Evolutionary conservation across 108 stramenopile species (phyloP), one percentile per base, ranked within the genome.

Genomic region (Discostella stelligeroides): DNA sequence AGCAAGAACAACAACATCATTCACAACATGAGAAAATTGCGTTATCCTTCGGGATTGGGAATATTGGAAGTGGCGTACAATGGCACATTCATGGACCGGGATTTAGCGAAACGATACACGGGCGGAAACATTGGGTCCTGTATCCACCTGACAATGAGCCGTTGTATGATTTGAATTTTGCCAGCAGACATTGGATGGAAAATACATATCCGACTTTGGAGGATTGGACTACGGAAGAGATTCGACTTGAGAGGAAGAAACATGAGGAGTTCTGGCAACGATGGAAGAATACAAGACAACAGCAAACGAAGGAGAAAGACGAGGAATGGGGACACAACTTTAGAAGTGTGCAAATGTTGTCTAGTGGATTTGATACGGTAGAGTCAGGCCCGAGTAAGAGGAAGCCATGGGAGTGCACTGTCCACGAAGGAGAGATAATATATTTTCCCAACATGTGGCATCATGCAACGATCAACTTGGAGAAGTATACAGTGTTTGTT

Each of bases 381-480:
- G n/a, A n/a, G n/a, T n/a, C n/a, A n/a, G n/a, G 60, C n/a, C 30
- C 21, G 21, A 59, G 71, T 9, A 65, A 71, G 3, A 82, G 82
- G 43, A 77, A 75, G 50, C 86, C 87, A 24, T 70, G 76, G 62
- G 92, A 96, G 51, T 93, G 91, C 56, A 90, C 88, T 21, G 64
- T 97, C 24, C 27, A 83, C 55, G 88, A 84, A 11, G 92, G 94
- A 14, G 94, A 95, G 56, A 68, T 95, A 43, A 79, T 97, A 24
- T 97, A 97, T 69, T 94, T 96, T 67, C 89, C 89, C 9, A 76
- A 87, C 50, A 18, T 39, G n/a, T 97, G 91, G 92, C 83, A 77
- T 46, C 96, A 97, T 78, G 94, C 94, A 0, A 97, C 92, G 13
- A 88, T 97, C 69, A 97, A 97, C 66, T 68, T 92, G 41, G 91